Conservation (phyloP, 176 grass and related monocot genomes). For the Musa schizocarpa region DNA sequence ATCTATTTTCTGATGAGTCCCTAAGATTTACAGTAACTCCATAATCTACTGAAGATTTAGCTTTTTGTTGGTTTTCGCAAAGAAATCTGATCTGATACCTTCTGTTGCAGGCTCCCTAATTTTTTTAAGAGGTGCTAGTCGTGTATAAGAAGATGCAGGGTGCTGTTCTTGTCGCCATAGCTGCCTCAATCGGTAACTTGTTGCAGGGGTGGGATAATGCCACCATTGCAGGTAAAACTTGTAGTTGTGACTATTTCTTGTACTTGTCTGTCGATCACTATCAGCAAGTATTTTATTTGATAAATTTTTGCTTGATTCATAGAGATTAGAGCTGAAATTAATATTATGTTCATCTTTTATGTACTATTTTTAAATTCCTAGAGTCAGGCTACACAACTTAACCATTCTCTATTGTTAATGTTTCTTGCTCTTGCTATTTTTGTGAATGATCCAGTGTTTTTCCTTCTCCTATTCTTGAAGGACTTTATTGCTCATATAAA, state of each 20-base stretch:
- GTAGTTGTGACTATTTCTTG: neutral
- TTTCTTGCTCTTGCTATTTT: neutral
- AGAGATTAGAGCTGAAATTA: neutral
- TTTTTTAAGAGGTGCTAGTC: neutral
- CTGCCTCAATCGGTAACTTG: conserved; percentile 6
- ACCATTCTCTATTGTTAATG: neutral
- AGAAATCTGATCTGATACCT: neutral
- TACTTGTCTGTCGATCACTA: neutral
- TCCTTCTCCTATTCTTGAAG: neutral
- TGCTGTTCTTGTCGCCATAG: neutral
- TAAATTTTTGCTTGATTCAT: neutral
- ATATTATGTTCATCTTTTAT: neutral
- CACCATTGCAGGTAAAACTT: conserved; percentile 2
- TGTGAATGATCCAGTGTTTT: neutral
- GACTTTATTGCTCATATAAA: neutral
- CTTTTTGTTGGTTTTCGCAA: neutral
- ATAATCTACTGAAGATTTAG: neutral
- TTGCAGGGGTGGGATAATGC: conserved; percentile 14
- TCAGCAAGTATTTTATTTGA: neutral
- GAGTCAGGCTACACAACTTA: too few relatives aligned
- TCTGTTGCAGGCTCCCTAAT: neutral
- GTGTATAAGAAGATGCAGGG: neutral
- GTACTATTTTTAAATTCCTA: neutral
- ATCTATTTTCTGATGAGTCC: too few relatives aligned
- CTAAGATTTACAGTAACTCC: neutral